Conservation (phyloP, 257 asterid genomes). For the Echium plantagineum region DNA sequence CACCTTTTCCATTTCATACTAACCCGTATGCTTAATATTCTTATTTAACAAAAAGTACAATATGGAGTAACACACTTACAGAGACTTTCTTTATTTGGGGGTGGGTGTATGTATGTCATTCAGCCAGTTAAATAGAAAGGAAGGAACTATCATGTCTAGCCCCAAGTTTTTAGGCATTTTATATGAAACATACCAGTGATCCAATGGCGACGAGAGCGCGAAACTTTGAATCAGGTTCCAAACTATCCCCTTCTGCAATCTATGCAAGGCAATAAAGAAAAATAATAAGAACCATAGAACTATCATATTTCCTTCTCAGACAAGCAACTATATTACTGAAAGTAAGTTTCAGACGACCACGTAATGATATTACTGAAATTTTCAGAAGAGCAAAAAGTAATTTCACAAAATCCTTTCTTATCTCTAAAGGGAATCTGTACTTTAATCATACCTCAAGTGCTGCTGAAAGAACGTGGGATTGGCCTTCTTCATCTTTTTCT, state of each 20-base stretch:
- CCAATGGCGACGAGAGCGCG: slow-evolving; percentile 96
- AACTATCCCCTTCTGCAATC: slow-evolving; percentile 81
- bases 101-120: too few relatives aligned
- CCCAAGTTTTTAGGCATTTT: not conserved
- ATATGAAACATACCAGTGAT: slow-evolving; percentile 51
- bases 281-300: not conserved
- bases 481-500: slow-evolving; percentile 88
- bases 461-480: slow-evolving; percentile 96
- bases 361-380: not conserved
- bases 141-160: too few relatives aligned
- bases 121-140: too few relatives aligned
- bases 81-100: too few relatives aligned
- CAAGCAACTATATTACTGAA: not conserved
- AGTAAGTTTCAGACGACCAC: not conserved
- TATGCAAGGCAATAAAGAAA: slow-evolving; percentile 17
- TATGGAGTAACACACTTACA: too few relatives aligned
- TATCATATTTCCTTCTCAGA: not conserved
- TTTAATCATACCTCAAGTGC: slow-evolving; percentile 63
- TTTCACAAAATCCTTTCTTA: not conserved
- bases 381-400: not conserved
- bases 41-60: too few relatives aligned
- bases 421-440: too few relatives aligned
- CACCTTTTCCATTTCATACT: too few relatives aligned
- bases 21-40: too few relatives aligned
- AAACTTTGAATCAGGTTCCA: slow-evolving; percentile 63